Conservation (phyloP, 805 yeast species). For the Peterozyma toletana region DNA sequence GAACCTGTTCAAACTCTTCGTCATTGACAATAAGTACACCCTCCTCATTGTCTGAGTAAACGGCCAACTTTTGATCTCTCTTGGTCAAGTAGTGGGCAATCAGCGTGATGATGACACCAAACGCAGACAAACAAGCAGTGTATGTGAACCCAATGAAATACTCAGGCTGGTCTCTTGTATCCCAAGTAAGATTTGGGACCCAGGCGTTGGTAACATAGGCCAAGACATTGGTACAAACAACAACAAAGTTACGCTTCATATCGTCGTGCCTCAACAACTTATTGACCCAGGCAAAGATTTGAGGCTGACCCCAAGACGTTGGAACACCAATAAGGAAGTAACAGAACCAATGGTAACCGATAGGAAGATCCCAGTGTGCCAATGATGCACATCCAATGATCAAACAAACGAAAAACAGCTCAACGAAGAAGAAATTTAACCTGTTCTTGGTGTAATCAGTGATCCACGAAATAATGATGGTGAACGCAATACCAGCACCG, state of each 20-base stretch:
- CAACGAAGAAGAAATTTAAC: slow-evolving; percentile 28
- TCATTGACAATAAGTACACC: too few species aligned
- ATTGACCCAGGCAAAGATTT: slow-evolving; percentile 51
- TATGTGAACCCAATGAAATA: slow-evolving; percentile 32
- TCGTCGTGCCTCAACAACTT: slow-evolving; percentile 35
- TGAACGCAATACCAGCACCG: slow-evolving; percentile 30
- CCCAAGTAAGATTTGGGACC: slow-evolving; percentile 35
- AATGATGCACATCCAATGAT: slow-evolving; percentile 35
- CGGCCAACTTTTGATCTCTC: background rate
- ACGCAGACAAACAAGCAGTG: slow-evolving; percentile 23
- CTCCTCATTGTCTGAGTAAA: background rate
- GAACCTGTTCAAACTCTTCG: too few species aligned
- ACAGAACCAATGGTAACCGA: slow-evolving; percentile 40
- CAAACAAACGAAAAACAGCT: slow-evolving; percentile 28
- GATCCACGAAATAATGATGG: slow-evolving; percentile 27
- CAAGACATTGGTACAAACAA: slow-evolving; percentile 31
- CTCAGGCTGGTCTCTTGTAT: slow-evolving; percentile 27
- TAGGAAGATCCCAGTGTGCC: slow-evolving; percentile 41
- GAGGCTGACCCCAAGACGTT: slow-evolving; percentile 46
- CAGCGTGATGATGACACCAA: slow-evolving; percentile 24
- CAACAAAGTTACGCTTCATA: slow-evolving; percentile 28
- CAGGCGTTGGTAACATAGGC: slow-evolving; percentile 35
- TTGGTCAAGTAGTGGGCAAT: slow-evolving; percentile 15
- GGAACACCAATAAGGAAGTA: slow-evolving; percentile 43
- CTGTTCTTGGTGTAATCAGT: slow-evolving; percentile 28